phyloP scores from a whole-genome alignment of 202 grass and related monocot species.

The Schoenoplectus triqueter region DNA sequence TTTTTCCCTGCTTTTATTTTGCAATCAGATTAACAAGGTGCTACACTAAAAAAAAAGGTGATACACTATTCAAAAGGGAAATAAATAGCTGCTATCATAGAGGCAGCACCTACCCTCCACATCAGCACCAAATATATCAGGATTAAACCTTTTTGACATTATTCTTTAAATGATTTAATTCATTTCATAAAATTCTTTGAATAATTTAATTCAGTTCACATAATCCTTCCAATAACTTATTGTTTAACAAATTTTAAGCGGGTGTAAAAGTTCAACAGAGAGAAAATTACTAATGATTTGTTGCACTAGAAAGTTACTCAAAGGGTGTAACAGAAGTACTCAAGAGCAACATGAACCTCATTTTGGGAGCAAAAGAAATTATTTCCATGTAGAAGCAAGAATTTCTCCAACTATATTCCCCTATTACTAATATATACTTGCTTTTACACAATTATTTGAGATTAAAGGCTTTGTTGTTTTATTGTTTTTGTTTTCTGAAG shows the following conservation, averaged over 20 bases:
- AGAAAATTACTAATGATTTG: neutral
- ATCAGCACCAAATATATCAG: neutral
- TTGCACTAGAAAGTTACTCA: neutral
- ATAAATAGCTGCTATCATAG: neutral
- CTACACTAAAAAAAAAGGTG: too few relatives aligned
- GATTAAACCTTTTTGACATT: neutral
- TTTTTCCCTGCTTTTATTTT: neutral
- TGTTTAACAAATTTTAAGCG: too few relatives aligned
- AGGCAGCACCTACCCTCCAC: neutral
- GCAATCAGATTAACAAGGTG: constrained; percentile 24
- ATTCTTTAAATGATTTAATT: too few relatives aligned
- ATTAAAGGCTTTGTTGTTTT: too few relatives aligned
- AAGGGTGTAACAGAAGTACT: neutral
- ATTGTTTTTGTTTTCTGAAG: too few relatives aligned
- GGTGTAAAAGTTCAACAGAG: neutral
- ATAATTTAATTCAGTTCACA: too few relatives aligned
- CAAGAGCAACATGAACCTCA: neutral
- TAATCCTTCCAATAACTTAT: too few relatives aligned
- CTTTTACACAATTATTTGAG: neutral
- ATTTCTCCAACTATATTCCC: neutral
- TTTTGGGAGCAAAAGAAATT: neutral
- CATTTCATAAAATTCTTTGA: too few relatives aligned
- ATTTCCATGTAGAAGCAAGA: neutral
- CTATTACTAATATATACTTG: neutral
- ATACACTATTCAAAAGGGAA: neutral